Conservation (phyloP, 1,139 yeast species). For the Eremothecium gossypii region DNA sequence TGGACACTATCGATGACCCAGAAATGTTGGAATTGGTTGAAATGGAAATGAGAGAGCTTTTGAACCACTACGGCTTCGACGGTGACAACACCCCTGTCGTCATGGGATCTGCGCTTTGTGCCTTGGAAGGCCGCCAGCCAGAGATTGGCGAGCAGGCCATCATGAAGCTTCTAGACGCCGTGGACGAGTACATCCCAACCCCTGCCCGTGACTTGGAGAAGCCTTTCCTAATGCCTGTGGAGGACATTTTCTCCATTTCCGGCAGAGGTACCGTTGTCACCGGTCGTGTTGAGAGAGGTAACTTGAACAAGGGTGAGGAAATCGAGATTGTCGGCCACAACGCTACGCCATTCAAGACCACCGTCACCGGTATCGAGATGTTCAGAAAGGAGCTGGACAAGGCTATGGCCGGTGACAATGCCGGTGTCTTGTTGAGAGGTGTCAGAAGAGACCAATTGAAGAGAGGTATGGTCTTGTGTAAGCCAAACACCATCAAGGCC, state of each 20-base stretch:
- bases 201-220: constrained; percentile 94
- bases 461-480: constrained; percentile 97
- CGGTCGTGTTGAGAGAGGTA: constrained; percentile 98
- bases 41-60: constrained; percentile 99
- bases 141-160: constrained; percentile 90
- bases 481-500: constrained; percentile 86
- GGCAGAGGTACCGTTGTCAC: constrained; percentile 99
- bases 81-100: constrained; percentile 97
- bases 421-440: constrained; percentile 96
- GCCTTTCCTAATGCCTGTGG: constrained; percentile 95
- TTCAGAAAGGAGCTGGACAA: constrained; percentile 96
- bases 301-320: constrained; percentile 96
- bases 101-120: constrained; percentile 98
- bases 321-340: constrained; percentile 92
- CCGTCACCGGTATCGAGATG: constrained; percentile 98
- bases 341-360: constrained; percentile 80
- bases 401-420: constrained; percentile 99
- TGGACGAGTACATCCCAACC: constrained; percentile 91
- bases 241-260: constrained; percentile 94
- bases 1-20: constrained; percentile 94
- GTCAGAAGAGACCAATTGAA: constrained; percentile 92
- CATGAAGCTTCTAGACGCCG: constrained; percentile 75
- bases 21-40: constrained; percentile 99
- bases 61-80: constrained; percentile 85
- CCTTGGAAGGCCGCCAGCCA: constrained; percentile 78